A percentile compares a stretch with the other conserved stretches of the same genome.
phyloP scores from a whole-genome alignment of 495 filamentous ascomycete genomes.

The Daldinia concentrica region DNA sequence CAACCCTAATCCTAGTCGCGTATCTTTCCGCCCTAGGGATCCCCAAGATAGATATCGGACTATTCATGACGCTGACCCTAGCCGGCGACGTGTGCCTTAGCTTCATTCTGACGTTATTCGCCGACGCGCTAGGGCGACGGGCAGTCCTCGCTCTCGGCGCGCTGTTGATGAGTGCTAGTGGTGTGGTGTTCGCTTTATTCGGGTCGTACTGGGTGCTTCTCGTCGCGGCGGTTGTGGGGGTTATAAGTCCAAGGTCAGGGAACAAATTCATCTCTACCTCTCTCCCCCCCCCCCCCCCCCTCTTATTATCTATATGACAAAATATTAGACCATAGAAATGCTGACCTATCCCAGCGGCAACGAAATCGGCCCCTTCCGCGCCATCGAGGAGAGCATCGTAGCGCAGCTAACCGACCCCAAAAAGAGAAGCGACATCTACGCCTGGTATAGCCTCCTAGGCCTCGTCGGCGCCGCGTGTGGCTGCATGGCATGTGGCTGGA shows the following conservation, averaged over 20 bases:
- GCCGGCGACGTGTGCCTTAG: constrained; percentile 81
- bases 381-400: constrained; percentile 83
- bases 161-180: constrained; percentile 72
- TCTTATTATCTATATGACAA: not conserved
- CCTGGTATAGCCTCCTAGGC: constrained; percentile 71
- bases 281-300: not conserved
- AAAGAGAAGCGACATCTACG: constrained; percentile 76
- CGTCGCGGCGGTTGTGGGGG: constrained; percentile 77
- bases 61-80: constrained; percentile 90
- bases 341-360: constrained; percentile 62
- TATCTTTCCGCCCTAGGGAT: constrained; percentile 68
- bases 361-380: constrained; percentile 84
- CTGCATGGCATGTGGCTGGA: constrained; percentile 50
- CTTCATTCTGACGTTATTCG: constrained; percentile 77
- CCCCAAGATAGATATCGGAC: constrained; percentile 73
- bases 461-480: constrained; percentile 44
- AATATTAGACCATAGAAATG: not conserved
- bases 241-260: constrained; percentile 72
- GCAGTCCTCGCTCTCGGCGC: constrained; percentile 72
- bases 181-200: constrained; percentile 71
- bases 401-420: constrained; percentile 73
- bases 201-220: constrained; percentile 81
- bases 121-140: constrained; percentile 76
- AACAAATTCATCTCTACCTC: no score
- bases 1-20: constrained; percentile 53